Percentiles rank a stretch among this genome's conserved stretches.
phyloP scores from a whole-genome alignment of 345 rosid species.

The Acer saccharum region DNA sequence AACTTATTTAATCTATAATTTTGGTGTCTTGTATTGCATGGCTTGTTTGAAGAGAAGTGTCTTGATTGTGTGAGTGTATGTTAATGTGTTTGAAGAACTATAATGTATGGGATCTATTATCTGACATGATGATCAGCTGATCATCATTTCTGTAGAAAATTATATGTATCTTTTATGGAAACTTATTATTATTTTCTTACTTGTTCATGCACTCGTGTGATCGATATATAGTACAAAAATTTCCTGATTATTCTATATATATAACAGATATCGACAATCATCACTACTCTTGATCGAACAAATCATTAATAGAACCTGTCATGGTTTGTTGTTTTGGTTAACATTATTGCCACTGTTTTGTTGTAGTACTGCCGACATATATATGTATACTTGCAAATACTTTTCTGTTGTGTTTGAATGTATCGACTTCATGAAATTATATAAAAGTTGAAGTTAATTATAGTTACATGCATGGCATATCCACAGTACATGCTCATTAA shows the following conservation, averaged over 20 bases:
- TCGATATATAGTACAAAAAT: neutral
- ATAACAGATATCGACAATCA: neutral
- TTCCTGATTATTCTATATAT: neutral
- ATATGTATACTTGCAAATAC: neutral
- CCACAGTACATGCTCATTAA: neutral
- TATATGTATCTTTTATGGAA: neutral
- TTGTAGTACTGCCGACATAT: neutral
- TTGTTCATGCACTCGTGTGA: constrained; percentile 7
- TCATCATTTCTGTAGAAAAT: neutral
- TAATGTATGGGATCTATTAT: constrained; percentile 23
- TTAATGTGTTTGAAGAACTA: constrained; percentile 6
- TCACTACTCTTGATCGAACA: neutral
- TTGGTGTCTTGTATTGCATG: constrained; percentile 25
- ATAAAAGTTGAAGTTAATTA: neutral
- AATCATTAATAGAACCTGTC: neutral
- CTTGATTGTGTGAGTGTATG: constrained; percentile 17
- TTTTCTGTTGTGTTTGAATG: neutral
- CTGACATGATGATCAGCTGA: constrained; percentile 12
- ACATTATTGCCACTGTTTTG: too few relatives aligned
- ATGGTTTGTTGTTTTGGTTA: neutral
- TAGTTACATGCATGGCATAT: neutral
- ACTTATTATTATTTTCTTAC: constrained; percentile 8
- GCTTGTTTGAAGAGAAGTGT: constrained; percentile 27
- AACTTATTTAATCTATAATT: neutral
- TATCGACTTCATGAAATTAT: neutral